phyloP scores from a whole-genome alignment of 2,329 filamentous ascomycete species.

The Diaporthe aspalathi region DNA sequence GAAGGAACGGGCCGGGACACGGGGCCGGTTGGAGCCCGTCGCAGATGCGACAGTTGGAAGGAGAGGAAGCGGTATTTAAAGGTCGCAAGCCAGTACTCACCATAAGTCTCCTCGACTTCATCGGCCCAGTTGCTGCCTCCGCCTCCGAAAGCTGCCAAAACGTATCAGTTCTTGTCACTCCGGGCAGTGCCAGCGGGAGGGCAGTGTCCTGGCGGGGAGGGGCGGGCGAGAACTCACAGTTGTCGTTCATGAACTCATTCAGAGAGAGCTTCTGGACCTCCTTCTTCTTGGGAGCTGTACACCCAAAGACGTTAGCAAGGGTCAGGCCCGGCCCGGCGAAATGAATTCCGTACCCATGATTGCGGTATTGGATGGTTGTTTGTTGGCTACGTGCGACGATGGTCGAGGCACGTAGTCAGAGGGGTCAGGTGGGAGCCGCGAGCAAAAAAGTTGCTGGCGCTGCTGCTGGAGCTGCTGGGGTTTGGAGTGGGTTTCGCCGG shows the following conservation, averaged over 20 bases:
- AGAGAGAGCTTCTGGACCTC: conserved; percentile 97
- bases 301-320: conserved; percentile 56
- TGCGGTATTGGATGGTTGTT: conserved; percentile 58
- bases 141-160: conserved; percentile 56
- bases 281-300: conserved; percentile 88
- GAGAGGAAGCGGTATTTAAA: conserved; percentile 13
- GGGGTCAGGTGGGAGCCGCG: conserved; percentile 32
- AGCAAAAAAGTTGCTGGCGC: conserved; percentile 31
- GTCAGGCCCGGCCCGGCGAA: conserved; percentile 39
- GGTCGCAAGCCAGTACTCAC: conserved; percentile 62
- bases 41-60: neutral
- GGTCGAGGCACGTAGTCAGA: conserved; percentile 40
- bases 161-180: conserved; percentile 44
- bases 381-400: conserved; percentile 60
- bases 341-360: conserved; percentile 65
- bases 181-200: conserved; percentile 44
- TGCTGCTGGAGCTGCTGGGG: conserved; percentile 32
- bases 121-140: conserved; percentile 90
- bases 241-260: conserved; percentile 92
- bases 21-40: neutral
- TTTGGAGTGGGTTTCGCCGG: conserved; percentile 36
- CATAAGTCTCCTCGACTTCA: conserved; percentile 92
- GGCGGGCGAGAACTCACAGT: conserved; percentile 72
- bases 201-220: conserved; percentile 27
- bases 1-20: too few species aligned